Evolutionary conservation across 2,329 filamentous ascomycete species (phyloP).

Genomic region (Xylariaceae sp.): DNA sequence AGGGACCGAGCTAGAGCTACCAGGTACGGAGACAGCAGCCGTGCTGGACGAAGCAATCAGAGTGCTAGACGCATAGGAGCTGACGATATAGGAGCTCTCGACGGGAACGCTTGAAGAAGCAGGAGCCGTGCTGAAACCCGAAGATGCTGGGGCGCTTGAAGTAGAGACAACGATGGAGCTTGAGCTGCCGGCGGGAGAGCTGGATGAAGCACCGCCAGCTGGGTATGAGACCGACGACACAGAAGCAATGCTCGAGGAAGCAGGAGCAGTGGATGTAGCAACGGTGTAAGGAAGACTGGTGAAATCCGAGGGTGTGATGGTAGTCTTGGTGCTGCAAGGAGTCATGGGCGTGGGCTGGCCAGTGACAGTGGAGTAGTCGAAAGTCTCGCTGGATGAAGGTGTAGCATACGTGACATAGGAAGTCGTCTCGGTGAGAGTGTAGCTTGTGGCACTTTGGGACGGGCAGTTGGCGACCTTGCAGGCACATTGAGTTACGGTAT

Average conservation of each 20-base stretch:
- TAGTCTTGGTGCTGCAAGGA: constrained; percentile 24
- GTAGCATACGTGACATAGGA: constrained; percentile 32
- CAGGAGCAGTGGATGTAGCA: constrained; percentile 10
- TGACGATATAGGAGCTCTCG: not conserved
- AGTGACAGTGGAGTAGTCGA: constrained; percentile 17
- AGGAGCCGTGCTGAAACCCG: not conserved
- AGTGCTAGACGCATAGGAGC: not conserved
- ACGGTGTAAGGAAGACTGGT: constrained; percentile 5
- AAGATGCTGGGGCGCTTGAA: no score
- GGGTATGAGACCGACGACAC: not conserved
- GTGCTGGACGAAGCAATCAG: not conserved
- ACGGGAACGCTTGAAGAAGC: not conserved
- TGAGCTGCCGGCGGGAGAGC: not conserved
- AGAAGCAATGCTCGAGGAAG: constrained; percentile 14
- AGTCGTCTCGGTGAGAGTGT: constrained; percentile 31
- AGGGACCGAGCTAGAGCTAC: not conserved
- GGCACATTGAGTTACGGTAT: constrained; percentile 35
- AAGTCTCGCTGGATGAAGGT: constrained; percentile 16
- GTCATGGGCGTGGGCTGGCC: constrained; percentile 22
- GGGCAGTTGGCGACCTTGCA: constrained; percentile 38
- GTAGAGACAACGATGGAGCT: not conserved
- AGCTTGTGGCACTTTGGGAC: constrained; percentile 31
- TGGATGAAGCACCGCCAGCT: not conserved
- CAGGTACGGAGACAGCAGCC: not conserved
- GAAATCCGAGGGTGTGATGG: constrained; percentile 24